These are phyloP conservation scores for Aspergillus sclerotiicarbonarius DNA, from an alignment of 495 filamentous ascomycete species.

Conservation along the genomic window DNA sequence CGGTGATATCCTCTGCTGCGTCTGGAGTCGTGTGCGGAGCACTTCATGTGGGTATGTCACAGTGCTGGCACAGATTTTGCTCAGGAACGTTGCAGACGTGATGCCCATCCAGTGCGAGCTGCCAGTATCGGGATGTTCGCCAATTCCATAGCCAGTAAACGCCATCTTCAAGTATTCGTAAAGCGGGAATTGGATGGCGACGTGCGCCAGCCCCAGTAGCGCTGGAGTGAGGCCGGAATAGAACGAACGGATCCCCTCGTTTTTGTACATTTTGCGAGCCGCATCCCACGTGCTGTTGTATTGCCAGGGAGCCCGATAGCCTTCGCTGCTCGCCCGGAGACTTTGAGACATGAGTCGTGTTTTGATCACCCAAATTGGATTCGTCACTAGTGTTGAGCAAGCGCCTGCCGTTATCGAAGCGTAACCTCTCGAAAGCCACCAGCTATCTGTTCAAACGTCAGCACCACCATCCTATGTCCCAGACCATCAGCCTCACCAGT, in stretches of 20 bases:
- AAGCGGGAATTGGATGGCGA: slow-evolving; percentile 95
- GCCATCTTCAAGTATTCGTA: slow-evolving; percentile 91
- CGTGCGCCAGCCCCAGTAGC: slow-evolving; percentile 87
- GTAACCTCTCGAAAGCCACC: slow-evolving; percentile 61
- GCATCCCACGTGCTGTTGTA: slow-evolving; percentile 86
- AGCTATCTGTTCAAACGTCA: slow-evolving; percentile 42
- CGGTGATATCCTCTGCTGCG: slow-evolving; percentile 63
- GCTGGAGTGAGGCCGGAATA: slow-evolving; percentile 95
- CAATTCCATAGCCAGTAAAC: slow-evolving; percentile 85
- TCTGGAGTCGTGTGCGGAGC: slow-evolving; percentile 84
- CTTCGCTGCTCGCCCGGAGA: slow-evolving; percentile 46
- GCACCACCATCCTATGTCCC: neutral
- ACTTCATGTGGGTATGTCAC: slow-evolving; percentile 98
- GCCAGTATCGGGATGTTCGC: slow-evolving; percentile 59
- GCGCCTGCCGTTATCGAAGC: slow-evolving; percentile 88
- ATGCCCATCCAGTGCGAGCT: slow-evolving; percentile 70
- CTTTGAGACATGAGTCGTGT: slow-evolving; percentile 94
- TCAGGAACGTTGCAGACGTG: slow-evolving; percentile 83
- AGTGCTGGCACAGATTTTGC: slow-evolving; percentile 90
- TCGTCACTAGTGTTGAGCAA: slow-evolving; percentile 92
- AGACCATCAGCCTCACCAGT: slow-evolving; percentile 52
- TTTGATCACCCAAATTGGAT: slow-evolving; percentile 99
- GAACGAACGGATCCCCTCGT: slow-evolving; percentile 84
- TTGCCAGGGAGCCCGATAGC: slow-evolving; percentile 75
- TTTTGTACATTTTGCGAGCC: slow-evolving; percentile 88